Percentiles rank a stretch among this genome's conserved stretches.
These are phyloP conservation scores for Microsporum audouinii DNA, from an alignment of 2,329 filamentous ascomycete species.

Conservation along the genomic window DNA sequence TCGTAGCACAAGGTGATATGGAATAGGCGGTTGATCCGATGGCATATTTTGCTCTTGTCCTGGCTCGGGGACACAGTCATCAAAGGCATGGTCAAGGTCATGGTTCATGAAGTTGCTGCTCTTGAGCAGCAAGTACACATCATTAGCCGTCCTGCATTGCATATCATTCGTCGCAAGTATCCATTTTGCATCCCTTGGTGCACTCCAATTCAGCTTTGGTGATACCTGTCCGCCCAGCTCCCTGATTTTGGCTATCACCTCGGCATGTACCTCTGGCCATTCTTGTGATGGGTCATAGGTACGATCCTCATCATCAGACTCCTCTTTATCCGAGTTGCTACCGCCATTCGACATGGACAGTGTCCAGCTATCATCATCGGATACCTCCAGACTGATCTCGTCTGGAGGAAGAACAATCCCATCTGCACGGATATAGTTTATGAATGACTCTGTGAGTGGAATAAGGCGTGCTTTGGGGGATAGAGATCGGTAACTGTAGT, in stretches of 20 bases:
- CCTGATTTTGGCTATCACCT: slow-evolving; percentile 63
- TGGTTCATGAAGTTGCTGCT: slow-evolving; percentile 90
- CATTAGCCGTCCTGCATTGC: slow-evolving; percentile 77
- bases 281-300: slow-evolving; percentile 44
- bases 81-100: slow-evolving; percentile 86
- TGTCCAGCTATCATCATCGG: slow-evolving; percentile 45
- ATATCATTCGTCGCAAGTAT: slow-evolving; percentile 80
- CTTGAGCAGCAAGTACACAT: slow-evolving; percentile 88
- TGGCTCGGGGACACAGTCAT: slow-evolving; percentile 49
- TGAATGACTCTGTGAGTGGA: slow-evolving; percentile 60
- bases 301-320: slow-evolving; percentile 48
- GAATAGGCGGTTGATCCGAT: slow-evolving; percentile 36
- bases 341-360: slow-evolving; percentile 45
- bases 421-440: slow-evolving; percentile 81
- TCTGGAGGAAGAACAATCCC: slow-evolving; percentile 66
- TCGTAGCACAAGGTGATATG: slow-evolving; percentile 71
- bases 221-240: slow-evolving; percentile 77
- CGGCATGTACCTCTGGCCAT: slow-evolving; percentile 61
- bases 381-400: slow-evolving; percentile 24
- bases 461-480: slow-evolving; percentile 82
- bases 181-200: slow-evolving; percentile 91
- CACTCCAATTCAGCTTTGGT: slow-evolving; percentile 95
- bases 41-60: slow-evolving; percentile 7
- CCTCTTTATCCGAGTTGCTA: slow-evolving; percentile 39
- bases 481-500: slow-evolving; percentile 58